Percentiles rank a stretch among this genome's conserved stretches.
phyloP scores from a whole-genome alignment of 2,329 filamentous ascomycete genomes.

The Thelonectria rubi region DNA sequence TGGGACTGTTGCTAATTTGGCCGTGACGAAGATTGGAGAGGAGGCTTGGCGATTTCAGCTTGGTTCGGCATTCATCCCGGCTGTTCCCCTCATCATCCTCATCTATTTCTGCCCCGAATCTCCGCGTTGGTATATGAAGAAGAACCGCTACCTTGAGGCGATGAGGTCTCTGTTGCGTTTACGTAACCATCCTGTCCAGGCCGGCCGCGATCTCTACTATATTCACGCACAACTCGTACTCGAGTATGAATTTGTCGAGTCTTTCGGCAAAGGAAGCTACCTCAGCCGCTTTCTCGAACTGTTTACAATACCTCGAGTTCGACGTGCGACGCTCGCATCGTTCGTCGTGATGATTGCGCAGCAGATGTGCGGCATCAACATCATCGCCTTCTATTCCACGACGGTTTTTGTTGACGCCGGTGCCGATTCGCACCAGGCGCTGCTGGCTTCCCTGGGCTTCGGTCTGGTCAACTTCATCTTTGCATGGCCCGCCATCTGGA shows the following conservation, averaged over 20 bases:
- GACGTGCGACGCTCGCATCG: constrained; percentile 78
- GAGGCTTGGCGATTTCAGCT: constrained; percentile 70
- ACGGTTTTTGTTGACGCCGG: constrained; percentile 69
- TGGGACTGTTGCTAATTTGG: constrained; percentile 68
- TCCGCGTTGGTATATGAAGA: constrained; percentile 73
- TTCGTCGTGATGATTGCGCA: constrained; percentile 83
- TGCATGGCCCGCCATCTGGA: constrained; percentile 66
- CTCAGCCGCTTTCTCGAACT: constrained; percentile 69
- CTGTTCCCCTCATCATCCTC: constrained; percentile 63
- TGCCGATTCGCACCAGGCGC: constrained; percentile 62
- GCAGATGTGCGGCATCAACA: constrained; percentile 76
- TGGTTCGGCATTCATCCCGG: constrained; percentile 70
- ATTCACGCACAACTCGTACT: constrained; percentile 71
- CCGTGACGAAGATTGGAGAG: constrained; percentile 47
- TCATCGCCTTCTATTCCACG: constrained; percentile 79
- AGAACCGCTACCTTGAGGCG: constrained; percentile 68
- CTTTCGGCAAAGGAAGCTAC: constrained; percentile 64
- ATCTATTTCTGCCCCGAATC: constrained; percentile 75
- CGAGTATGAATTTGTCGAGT: constrained; percentile 61
- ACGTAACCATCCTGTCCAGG: constrained; percentile 64
- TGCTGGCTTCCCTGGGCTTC: constrained; percentile 67
- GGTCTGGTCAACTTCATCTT: constrained; percentile 68
- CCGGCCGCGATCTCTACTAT: constrained; percentile 69
- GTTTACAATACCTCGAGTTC: constrained; percentile 74
- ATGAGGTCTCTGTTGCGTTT: constrained; percentile 63